A percentile compares a stretch with the other conserved stretches of the same genome.
phyloP scores from a whole-genome alignment of 1,139 yeast species.

The Pichia sp. region DNA sequence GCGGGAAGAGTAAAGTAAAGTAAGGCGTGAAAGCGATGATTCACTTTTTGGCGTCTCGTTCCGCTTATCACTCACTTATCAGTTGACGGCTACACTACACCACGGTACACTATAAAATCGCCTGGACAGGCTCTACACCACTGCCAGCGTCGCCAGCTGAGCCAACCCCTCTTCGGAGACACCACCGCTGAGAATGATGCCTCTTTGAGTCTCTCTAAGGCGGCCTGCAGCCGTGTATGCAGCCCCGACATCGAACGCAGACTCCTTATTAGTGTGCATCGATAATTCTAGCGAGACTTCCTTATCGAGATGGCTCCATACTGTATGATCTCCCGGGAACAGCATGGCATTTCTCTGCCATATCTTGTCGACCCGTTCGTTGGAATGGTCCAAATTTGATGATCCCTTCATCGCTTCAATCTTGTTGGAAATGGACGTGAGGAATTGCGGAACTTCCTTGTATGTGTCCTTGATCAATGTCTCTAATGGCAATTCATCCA shows the following conservation, averaged over 20 bases:
- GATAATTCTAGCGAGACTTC: constrained; percentile 51
- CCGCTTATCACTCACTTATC: not conserved
- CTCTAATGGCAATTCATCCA: constrained; percentile 42
- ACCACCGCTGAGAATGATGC: constrained; percentile 42
- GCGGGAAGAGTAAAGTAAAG: not conserved
- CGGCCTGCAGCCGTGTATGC: constrained; percentile 42
- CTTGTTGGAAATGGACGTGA: constrained; percentile 32
- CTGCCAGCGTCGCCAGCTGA: not conserved
- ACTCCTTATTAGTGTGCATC: constrained; percentile 35
- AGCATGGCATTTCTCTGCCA: constrained; percentile 70
- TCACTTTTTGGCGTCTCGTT: constrained; percentile 8
- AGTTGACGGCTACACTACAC: not conserved
- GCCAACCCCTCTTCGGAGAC: constrained; percentile 16
- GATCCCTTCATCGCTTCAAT: constrained; percentile 26
- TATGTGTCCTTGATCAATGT: constrained; percentile 43
- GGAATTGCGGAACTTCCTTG: constrained; percentile 51
- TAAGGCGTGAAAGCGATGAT: not conserved
- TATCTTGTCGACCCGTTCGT: constrained; percentile 20
- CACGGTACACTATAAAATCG: not conserved
- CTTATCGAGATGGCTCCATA: constrained; percentile 61
- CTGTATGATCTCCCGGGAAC: constrained; percentile 61
- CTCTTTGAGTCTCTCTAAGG: constrained; percentile 53
- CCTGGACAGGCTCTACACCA: not conserved
- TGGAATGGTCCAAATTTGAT: not conserved
- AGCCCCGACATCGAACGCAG: constrained; percentile 44